phyloP scores from a whole-genome alignment of 352 stramenopile genomes.

The Phytopythium mirpurense region DNA sequence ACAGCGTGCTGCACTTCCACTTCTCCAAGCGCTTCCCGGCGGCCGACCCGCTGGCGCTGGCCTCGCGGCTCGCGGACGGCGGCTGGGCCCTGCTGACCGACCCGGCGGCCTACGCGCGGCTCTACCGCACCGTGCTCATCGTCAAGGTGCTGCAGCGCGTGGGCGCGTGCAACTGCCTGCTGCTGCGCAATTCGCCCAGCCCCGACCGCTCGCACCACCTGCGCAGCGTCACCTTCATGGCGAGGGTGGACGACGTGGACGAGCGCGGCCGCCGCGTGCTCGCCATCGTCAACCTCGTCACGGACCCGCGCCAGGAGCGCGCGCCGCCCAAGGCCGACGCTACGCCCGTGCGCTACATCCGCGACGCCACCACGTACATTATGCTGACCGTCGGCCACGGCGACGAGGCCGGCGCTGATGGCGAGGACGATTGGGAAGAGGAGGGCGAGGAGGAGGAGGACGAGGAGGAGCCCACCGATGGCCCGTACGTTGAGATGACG shows the following conservation, averaged over 20 bases:
- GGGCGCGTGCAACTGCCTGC: constrained; percentile 25
- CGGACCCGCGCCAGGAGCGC: constrained; percentile 20
- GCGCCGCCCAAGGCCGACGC: constrained; percentile 11
- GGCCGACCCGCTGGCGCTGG: constrained; percentile 14
- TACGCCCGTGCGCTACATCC: constrained; percentile 38
- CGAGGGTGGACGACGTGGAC: constrained; percentile 27
- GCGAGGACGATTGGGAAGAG: background rate
- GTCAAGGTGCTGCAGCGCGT: constrained; percentile 34
- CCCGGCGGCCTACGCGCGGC: constrained; percentile 23
- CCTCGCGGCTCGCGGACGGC: constrained; percentile 15
- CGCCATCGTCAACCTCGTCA: constrained; percentile 25
- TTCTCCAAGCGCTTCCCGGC: constrained; percentile 28
- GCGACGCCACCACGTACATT: constrained; percentile 38
- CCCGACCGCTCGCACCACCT: constrained; percentile 26
- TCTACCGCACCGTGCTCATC: constrained; percentile 33
- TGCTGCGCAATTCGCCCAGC: constrained; percentile 35
- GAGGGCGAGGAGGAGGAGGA: background rate
- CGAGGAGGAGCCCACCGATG: background rate
- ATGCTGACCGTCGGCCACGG: constrained; percentile 16
- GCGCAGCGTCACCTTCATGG: constrained; percentile 30
- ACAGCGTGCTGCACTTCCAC: constrained; percentile 33
- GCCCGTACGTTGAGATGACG: constrained; percentile 26
- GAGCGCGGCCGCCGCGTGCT: constrained; percentile 18
- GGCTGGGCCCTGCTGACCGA: constrained; percentile 35
- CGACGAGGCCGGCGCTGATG: background rate